Base-by-base conservation (phyloP, 805 yeast species). In the Tetrapisispora namnaoensis region DNA sequence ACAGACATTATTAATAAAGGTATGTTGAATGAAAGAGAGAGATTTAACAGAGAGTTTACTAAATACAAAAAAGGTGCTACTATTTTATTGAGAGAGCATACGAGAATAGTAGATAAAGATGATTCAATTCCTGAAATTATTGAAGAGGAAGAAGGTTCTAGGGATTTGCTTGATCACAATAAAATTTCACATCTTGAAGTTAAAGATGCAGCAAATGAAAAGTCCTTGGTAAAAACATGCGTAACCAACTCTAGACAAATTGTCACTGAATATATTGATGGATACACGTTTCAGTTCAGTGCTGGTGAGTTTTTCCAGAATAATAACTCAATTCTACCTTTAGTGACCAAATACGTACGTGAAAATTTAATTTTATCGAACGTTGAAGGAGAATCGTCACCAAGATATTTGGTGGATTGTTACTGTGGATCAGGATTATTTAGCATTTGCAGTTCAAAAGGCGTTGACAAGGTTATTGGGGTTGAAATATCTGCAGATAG, bases 301-400 rank as follows among this genome's bases (percentile, higher is more conserved):
- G 97, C 97, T 0, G 95, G 96, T 49, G 96, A 90, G 65, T 93
- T 93, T 63, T 93, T 93, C 74, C 99, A 91, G 69, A 91, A 91
- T 69, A 91, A 91, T 69, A 90, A 89, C 66, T 82, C 95, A 20
- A 91, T 93, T 24, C 70, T 93, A 53, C 96, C 97, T 2, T 65
- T 72, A 2, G 95, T 93, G 18, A 84, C 95, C 4, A 72, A 73
- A 38, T 90, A 87, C 62, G 99, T 93, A 17, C 78, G 83, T 51
- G 74, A 79, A 9, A 86, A 87, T 59, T 68, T 90, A 46, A 71
- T 72, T 44, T 66, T 79, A 35, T 68, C 73, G 11, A 72, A 70
- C 20, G 69, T 66, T 7, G 70, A 70, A 21, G 67, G 66, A 4
- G 73, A 71, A 30, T 16, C 36, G 9, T 3, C 24, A 9, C 80